These are phyloP conservation scores for Cladophialophora yegresii DNA, from an alignment of 2,329 filamentous ascomycete genomes.

Conservation along the genomic window DNA sequence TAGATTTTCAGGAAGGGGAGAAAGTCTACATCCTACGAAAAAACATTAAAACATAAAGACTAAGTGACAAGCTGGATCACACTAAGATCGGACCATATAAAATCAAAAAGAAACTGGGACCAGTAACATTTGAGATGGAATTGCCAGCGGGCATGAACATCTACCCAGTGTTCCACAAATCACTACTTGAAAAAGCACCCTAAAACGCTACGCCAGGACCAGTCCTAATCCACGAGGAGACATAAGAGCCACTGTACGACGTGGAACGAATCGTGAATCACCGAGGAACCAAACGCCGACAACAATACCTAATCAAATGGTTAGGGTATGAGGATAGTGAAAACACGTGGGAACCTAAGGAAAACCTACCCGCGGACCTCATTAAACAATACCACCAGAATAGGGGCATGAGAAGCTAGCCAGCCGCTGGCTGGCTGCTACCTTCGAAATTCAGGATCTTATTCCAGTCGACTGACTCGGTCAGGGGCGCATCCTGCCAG, in stretches of 20 bases:
- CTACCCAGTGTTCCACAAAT: neutral
- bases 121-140: neutral
- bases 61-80: neutral
- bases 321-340: neutral
- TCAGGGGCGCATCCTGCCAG: no score
- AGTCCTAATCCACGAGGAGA: neutral
- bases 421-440: no score
- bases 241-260: neutral
- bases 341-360: neutral
- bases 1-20: neutral
- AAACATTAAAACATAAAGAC: neutral
- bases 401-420: no score
- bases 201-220: neutral
- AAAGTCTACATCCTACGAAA: neutral
- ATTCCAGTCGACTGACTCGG: no score
- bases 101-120: neutral
- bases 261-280: neutral
- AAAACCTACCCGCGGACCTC: neutral
- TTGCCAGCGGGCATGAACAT: neutral
- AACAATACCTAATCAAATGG: no score
- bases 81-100: neutral
- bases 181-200: neutral
- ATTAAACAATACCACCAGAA: neutral
- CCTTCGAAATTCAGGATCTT: no score
- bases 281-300: neutral